Conservation (phyloP, 2,329 filamentous ascomycete species). For the Whalleya microplaca region DNA sequence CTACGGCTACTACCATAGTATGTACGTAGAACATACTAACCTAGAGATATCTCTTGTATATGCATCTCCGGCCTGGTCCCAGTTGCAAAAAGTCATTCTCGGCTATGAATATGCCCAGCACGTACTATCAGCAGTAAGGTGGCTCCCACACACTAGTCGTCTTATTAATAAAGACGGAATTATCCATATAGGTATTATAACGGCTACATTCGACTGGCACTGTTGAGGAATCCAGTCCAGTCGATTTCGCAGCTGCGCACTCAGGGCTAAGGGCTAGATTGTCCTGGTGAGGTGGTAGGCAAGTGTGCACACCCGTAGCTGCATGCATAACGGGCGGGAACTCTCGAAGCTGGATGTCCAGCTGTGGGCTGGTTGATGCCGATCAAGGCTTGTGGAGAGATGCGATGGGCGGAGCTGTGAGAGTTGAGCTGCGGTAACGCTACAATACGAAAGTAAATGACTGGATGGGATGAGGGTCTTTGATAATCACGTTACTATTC, state of each 20-base stretch:
- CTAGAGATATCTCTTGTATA: no score
- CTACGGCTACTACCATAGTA: not conserved
- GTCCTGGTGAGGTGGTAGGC: slow-evolving; percentile 26
- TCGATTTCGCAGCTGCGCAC: slow-evolving; percentile 15
- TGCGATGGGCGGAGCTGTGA: slow-evolving; percentile 2
- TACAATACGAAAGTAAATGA: slow-evolving; percentile 15
- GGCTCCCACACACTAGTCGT: not conserved
- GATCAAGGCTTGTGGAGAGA: slow-evolving; percentile 25
- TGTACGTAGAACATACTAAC: no score
- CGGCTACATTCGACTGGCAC: not conserved
- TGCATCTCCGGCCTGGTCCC: not conserved
- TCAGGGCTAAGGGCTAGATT: slow-evolving; percentile 21
- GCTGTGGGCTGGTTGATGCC: slow-evolving; percentile 22
- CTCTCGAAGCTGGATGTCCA: slow-evolving; percentile 27
- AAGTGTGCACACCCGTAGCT: slow-evolving; percentile 25
- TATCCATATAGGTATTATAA: not conserved
- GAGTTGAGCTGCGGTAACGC: slow-evolving; percentile 19
- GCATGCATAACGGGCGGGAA: slow-evolving; percentile 30
- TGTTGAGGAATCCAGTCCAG: not conserved
- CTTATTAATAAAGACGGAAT: not conserved
- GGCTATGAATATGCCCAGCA: not conserved
- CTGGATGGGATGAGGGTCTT: not conserved
- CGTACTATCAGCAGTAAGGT: not conserved
- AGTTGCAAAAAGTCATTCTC: not conserved
- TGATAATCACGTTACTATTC: slow-evolving; percentile 27